A percentile compares a stretch with the other conserved stretches of the same genome.
phyloP scores from a whole-genome alignment of 177 flowering plant species.

The Vitis hybrid region DNA sequence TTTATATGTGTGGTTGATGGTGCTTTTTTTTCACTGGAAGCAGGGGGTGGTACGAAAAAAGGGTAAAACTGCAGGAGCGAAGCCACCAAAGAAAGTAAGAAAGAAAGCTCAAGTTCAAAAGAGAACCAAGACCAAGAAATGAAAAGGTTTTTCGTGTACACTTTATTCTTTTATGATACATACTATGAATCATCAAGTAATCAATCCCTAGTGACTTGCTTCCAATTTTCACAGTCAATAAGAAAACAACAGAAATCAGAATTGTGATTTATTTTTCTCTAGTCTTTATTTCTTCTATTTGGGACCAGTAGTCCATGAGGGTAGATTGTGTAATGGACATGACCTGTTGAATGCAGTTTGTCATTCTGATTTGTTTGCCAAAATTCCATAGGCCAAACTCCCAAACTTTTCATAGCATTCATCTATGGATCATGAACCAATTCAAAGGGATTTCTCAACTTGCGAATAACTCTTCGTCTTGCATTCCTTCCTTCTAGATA shows the following conservation, averaged over 20 bases:
- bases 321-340: no score
- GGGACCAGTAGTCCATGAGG: no score
- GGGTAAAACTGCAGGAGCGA: constrained; percentile 48
- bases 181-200: not conserved
- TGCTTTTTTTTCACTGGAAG: constrained; percentile 14
- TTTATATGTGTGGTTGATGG: not conserved
- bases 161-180: not conserved
- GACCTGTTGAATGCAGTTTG: no score
- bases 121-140: constrained; percentile 71
- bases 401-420: no score
- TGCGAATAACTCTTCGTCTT: no score
- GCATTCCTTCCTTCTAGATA: no score
- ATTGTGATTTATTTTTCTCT: not conserved
- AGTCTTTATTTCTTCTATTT: no score
- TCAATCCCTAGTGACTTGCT: not conserved
- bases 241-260: not conserved
- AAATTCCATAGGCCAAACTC: no score
- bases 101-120: constrained; percentile 65
- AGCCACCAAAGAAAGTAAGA: constrained; percentile 54
- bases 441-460: no score
- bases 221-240: not conserved
- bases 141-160: constrained; percentile 5
- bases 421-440: no score
- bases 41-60: constrained; percentile 57
- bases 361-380: no score